Evolutionary conservation across 495 filamentous ascomycete species (phyloP).

Genomic region (Podospora pseudocomata): DNA sequence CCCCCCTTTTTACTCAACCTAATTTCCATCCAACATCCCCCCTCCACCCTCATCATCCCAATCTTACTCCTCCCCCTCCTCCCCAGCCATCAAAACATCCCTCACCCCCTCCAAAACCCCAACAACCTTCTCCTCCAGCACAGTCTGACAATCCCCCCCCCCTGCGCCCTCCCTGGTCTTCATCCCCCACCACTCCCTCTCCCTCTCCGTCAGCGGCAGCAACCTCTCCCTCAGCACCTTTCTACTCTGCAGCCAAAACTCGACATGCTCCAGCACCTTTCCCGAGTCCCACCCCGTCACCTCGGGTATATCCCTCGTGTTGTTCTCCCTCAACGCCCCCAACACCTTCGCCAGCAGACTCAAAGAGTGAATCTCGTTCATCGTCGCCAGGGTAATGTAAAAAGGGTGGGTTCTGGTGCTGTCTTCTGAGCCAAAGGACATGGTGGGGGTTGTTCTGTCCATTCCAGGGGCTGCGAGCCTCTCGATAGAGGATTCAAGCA

Average conservation of each 20-base stretch:
- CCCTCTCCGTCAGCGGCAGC: slow-evolving; percentile 65
- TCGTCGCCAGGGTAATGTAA: slow-evolving; percentile 64
- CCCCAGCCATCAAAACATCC: slow-evolving; percentile 42
- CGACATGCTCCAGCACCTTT: slow-evolving; percentile 70
- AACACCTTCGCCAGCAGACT: slow-evolving; percentile 69
- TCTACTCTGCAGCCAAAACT: slow-evolving; percentile 64
- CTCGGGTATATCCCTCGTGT: slow-evolving; percentile 59
- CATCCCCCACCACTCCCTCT: slow-evolving; percentile 59
- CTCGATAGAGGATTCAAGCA: slow-evolving; percentile 60
- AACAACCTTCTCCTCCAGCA: slow-evolving; percentile 70
- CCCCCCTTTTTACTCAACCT: not conserved
- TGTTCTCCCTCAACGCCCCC: slow-evolving; percentile 55
- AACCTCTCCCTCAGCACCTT: slow-evolving; percentile 62
- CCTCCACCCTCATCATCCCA: not conserved
- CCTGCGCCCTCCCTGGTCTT: slow-evolving; percentile 15
- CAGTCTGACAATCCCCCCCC: slow-evolving; percentile 48
- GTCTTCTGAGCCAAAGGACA: slow-evolving; percentile 17
- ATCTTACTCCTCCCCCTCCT: slow-evolving; percentile 32
- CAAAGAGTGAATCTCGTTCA: slow-evolving; percentile 72
- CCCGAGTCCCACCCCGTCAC: slow-evolving; percentile 68
- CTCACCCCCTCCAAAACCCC: slow-evolving; percentile 56
- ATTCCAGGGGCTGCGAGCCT: slow-evolving; percentile 54
- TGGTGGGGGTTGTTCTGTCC: slow-evolving; percentile 35
- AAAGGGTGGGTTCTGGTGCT: slow-evolving; percentile 24
- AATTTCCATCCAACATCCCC: not conserved